Evolutionary conservation across 2,329 filamentous ascomycete genomes (phyloP).

Genomic region (Cladosporium sp.): DNA sequence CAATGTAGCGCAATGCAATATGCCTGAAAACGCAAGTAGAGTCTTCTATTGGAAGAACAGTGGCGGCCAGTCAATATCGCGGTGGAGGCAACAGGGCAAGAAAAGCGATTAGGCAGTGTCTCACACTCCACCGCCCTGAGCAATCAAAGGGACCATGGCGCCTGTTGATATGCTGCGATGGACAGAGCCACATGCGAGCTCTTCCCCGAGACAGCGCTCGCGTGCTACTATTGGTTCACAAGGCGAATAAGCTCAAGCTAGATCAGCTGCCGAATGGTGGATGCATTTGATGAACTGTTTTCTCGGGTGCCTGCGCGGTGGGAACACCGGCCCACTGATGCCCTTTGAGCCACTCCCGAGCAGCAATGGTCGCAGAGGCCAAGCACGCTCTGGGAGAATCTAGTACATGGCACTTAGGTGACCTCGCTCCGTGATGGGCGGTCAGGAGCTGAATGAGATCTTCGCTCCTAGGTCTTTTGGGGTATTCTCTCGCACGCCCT

Average conservation of each 20-base stretch:
- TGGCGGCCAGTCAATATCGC: slow-evolving; percentile 26
- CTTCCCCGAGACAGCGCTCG: slow-evolving; percentile 11
- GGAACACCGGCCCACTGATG: slow-evolving; percentile 3
- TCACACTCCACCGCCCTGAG: slow-evolving; percentile 7
- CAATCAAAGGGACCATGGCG: slow-evolving; percentile 8
- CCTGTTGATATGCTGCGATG: slow-evolving; percentile 12
- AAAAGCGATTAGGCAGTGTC: slow-evolving; percentile 8
- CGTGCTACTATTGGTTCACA: slow-evolving; percentile 7
- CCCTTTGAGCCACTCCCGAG: slow-evolving; percentile 7
- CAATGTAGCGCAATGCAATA: slow-evolving; percentile 19
- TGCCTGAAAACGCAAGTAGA: slow-evolving; percentile 15
- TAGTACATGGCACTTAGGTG: slow-evolving; percentile 3
- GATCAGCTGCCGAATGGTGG: slow-evolving; percentile 13
- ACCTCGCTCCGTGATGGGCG: slow-evolving; percentile 8
- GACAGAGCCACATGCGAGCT: slow-evolving; percentile 9
- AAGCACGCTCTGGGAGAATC: slow-evolving; percentile 3
- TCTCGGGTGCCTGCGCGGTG: slow-evolving; percentile 9
- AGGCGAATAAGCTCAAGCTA: slow-evolving; percentile 11
- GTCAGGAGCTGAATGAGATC: slow-evolving; percentile 9
- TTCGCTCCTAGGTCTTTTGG: slow-evolving; percentile 3
- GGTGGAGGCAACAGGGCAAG: slow-evolving; percentile 24
- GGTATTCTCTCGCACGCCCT: slow-evolving; percentile 1
- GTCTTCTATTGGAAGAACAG: slow-evolving; percentile 27
- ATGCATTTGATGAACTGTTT: slow-evolving; percentile 10
- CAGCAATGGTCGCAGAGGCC: neutral